These are phyloP conservation scores for Serendipita vermifera DNA, from an alignment of 768 basidiomycete genomes.

Conservation along the genomic window DNA sequence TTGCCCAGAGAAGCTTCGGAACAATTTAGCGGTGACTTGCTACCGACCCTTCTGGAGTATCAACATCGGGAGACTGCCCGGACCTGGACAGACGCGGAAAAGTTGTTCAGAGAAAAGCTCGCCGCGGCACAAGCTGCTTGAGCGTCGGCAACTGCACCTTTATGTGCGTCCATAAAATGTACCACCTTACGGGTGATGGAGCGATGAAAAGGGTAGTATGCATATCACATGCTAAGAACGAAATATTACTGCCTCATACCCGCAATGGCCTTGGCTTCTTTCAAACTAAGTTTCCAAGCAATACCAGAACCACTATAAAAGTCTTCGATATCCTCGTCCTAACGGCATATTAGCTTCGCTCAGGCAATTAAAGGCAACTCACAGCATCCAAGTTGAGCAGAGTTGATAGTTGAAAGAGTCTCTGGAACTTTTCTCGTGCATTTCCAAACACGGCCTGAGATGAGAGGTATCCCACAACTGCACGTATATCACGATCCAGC, in stretches of 20 bases:
- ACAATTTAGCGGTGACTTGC: constrained; percentile 79
- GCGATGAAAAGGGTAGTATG: too few species aligned
- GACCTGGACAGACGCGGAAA: constrained; percentile 84
- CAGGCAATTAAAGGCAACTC: constrained; percentile 19
- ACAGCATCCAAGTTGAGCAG: constrained; percentile 78
- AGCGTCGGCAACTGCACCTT: too few species aligned
- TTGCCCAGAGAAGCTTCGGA: constrained; percentile 94
- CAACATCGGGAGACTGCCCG: constrained; percentile 50
- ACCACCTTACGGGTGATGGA: too few species aligned
- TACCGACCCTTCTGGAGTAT: constrained; percentile 71
- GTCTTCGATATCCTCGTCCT: constrained; percentile 92
- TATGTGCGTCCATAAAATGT: too few species aligned
- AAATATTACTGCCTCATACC: constrained; percentile 40
- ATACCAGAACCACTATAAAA: constrained; percentile 92
- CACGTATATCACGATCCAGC: constrained; percentile 83
- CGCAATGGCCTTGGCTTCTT: constrained; percentile 61
- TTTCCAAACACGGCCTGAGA: constrained; percentile 85
- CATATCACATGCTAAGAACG: too few species aligned
- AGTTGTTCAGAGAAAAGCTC: constrained; percentile 58
- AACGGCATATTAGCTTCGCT: background rate
- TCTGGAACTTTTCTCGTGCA: constrained; percentile 78
- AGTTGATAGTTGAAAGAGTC: constrained; percentile 87
- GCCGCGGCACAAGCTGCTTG: constrained; percentile 34
- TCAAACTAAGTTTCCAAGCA: constrained; percentile 65
- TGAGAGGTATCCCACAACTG: constrained; percentile 69